A percentile compares a stretch with the other conserved stretches of the same genome.
These are phyloP conservation scores for Cicer bijugum DNA, from an alignment of 306 rosid genomes.

Conservation along the genomic window DNA sequence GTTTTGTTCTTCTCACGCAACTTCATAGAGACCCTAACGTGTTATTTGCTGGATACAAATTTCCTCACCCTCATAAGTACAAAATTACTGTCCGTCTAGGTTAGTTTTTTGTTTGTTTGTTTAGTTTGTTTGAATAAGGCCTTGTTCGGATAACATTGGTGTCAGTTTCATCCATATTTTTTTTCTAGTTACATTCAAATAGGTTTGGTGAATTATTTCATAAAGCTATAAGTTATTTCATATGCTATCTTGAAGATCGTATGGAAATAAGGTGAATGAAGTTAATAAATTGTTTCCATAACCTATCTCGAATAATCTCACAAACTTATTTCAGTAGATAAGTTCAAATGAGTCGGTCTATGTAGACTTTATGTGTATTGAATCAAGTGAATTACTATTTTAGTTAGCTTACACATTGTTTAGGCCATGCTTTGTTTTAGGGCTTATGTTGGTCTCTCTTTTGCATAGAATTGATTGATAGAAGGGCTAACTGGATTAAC, in stretches of 20 bases:
- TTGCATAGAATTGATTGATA: not conserved
- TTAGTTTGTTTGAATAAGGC: too few species aligned
- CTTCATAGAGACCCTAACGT: conserved; percentile 84
- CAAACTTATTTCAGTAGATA: not conserved
- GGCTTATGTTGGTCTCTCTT: not conserved
- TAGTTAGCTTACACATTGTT: not conserved
- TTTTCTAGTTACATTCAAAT: too few species aligned
- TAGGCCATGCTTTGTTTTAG: not conserved
- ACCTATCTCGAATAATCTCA: not conserved
- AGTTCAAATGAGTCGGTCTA: not conserved
- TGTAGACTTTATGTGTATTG: not conserved
- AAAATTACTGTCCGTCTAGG: too few species aligned
- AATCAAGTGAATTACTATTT: too few species aligned
- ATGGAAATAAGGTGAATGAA: not conserved
- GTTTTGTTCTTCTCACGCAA: conserved; percentile 57
- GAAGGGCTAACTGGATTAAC: not conserved
- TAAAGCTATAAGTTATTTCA: not conserved
- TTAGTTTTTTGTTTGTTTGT: not conserved
- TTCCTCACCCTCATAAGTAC: too few species aligned
- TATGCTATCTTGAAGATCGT: not conserved
- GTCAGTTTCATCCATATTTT: too few species aligned
- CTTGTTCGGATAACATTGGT: too few species aligned
- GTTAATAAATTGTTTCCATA: not conserved
- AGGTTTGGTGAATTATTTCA: not conserved
- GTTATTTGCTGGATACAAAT: not conserved